Conservation (phyloP, 1,284 basidiomycete species). For the Naganishia liquefaciens region DNA sequence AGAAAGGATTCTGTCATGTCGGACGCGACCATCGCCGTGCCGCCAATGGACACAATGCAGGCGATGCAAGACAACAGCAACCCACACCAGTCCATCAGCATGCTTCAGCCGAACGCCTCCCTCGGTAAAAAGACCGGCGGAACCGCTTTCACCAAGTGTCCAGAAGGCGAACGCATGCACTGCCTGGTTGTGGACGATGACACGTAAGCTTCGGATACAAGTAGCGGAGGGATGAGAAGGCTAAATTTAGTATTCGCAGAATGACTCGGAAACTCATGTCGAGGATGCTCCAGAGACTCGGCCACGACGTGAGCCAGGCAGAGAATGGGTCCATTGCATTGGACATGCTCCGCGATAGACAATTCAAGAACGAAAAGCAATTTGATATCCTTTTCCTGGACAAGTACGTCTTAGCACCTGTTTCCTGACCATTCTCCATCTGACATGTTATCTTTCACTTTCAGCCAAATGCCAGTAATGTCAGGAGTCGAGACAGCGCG, state of each 20-base stretch:
- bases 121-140: slow-evolving; percentile 6
- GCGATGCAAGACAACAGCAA: slow-evolving; percentile 6
- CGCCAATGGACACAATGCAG: slow-evolving; percentile 35
- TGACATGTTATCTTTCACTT: background rate
- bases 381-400: slow-evolving; percentile 79
- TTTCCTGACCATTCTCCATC: background rate
- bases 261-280: slow-evolving; percentile 33
- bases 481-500: slow-evolving; percentile 72
- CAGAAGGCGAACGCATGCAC: slow-evolving; percentile 40
- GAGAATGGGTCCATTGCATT: slow-evolving; percentile 82
- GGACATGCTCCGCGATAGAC: slow-evolving; percentile 62
- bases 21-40: slow-evolving; percentile 34
- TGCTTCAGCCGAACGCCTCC: background rate
- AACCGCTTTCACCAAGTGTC: slow-evolving; percentile 13
- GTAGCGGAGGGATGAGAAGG: background rate
- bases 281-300: slow-evolving; percentile 73
- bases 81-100: background rate
- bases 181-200: slow-evolving; percentile 56
- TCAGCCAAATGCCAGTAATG: slow-evolving; percentile 64
- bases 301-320: slow-evolving; percentile 75
- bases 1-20: slow-evolving; percentile 20
- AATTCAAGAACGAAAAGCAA: slow-evolving; percentile 34
- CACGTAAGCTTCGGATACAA: slow-evolving; percentile 40
- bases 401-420: slow-evolving; percentile 56
- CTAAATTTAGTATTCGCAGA: background rate